Evolutionary conservation across 495 filamentous ascomycete species (phyloP).

Genomic region (Penicillium dipodomyicola): DNA sequence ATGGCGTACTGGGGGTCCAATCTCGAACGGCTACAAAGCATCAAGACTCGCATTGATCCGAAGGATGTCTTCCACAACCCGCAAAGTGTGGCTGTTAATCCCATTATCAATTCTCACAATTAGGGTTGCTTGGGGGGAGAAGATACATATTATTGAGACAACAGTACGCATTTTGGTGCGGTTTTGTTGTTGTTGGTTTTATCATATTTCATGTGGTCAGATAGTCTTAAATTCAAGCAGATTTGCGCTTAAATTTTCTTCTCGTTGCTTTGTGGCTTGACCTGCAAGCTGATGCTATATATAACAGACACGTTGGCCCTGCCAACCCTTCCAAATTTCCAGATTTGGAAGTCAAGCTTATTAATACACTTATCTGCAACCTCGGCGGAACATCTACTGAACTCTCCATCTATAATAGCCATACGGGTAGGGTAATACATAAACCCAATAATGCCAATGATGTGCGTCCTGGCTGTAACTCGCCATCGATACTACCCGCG

Average conservation of each 20-base stretch:
- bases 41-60: conserved; percentile 58
- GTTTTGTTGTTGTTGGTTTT: background rate
- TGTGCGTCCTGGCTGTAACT: background rate
- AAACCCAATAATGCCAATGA: background rate
- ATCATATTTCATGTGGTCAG: background rate
- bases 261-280: too few species aligned
- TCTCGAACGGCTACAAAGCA: conserved; percentile 46
- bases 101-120: background rate
- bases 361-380: background rate
- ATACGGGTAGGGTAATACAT: background rate
- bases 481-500: background rate
- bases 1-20: conserved; percentile 57
- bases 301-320: background rate
- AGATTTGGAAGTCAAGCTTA: background rate
- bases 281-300: too few species aligned
- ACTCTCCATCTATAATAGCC: background rate
- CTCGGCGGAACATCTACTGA: background rate
- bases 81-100: conserved; percentile 43
- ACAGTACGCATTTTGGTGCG: background rate
- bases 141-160: background rate
- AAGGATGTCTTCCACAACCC: conserved; percentile 62
- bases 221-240: background rate
- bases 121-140: background rate
- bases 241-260: background rate
- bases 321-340: background rate